A percentile compares a stretch with the other conserved stretches of the same genome.
phyloP scores from a whole-genome alignment of 148 eudicot species.

The Pharnaceum exiguum region DNA sequence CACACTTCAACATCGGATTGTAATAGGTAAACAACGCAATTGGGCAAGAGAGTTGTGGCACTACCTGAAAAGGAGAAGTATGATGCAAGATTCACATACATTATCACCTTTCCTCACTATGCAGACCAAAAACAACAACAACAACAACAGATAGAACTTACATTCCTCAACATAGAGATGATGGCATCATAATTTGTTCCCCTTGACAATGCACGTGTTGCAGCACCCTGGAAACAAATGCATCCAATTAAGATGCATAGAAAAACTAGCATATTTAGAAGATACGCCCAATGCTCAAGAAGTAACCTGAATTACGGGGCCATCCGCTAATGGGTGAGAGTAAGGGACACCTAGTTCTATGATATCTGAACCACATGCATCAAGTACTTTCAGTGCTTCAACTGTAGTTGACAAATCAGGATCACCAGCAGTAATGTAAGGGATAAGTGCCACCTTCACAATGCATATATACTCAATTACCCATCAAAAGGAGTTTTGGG shows the following conservation, averaged over 20 bases:
- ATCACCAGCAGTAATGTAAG: slow-evolving; percentile 93
- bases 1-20: slow-evolving; percentile 91
- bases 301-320: slow-evolving; percentile 91
- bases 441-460: slow-evolving; percentile 80
- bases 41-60: slow-evolving; percentile 83
- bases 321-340: slow-evolving; percentile 94
- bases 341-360: slow-evolving; percentile 91
- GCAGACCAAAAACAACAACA: not conserved
- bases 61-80: slow-evolving; percentile 42
- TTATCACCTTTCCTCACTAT: not conserved
- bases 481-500: too few relatives aligned
- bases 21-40: slow-evolving; percentile 82
- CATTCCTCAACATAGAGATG: slow-evolving; percentile 69
- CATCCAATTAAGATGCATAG: not conserved
- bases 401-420: slow-evolving; percentile 88
- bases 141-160: slow-evolving; percentile 14
- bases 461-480: too few relatives aligned
- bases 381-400: slow-evolving; percentile 77
- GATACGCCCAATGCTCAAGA: not conserved
- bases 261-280: not conserved
- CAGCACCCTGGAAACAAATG: slow-evolving; percentile 63
- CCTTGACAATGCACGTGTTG: slow-evolving; percentile 75
- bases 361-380: slow-evolving; percentile 84
- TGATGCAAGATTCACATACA: slow-evolving; percentile 2
- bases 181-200: slow-evolving; percentile 78